phyloP scores from a whole-genome alignment of 495 filamentous ascomycete species.

The Penicillium simplicissimum region DNA sequence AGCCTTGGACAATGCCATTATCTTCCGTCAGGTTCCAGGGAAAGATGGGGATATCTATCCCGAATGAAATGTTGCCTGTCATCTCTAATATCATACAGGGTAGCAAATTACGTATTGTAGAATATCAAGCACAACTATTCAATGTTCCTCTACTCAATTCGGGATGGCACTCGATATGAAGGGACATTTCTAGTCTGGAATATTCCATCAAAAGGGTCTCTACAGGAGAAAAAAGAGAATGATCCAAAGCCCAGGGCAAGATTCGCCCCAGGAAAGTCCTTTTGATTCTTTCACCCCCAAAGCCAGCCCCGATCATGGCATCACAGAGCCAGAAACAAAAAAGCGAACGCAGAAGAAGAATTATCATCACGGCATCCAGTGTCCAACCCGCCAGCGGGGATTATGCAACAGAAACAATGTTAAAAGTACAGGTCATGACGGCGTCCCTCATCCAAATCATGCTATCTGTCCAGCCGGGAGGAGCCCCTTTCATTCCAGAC shows the following conservation, averaged over 20 bases:
- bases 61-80: neutral
- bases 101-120: neutral
- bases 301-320: neutral
- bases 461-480: neutral
- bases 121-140: neutral
- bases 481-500: conserved; percentile 31
- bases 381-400: conserved; percentile 7
- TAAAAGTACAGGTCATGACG: conserved; percentile 8
- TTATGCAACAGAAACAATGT: conserved; percentile 1
- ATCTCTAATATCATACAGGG: neutral
- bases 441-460: conserved; percentile 1
- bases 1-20: neutral
- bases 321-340: neutral
- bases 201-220: too few species aligned
- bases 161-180: too few species aligned
- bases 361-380: neutral
- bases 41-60: neutral
- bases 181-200: too few species aligned
- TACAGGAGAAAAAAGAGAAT: neutral
- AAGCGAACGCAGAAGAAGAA: neutral
- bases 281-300: neutral
- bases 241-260: neutral
- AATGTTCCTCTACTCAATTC: too few species aligned
- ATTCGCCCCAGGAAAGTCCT: neutral
- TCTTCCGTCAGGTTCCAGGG: neutral